Conservation (phyloP, 2,329 filamentous ascomycete species). For the Celoporthe dispersa region DNA sequence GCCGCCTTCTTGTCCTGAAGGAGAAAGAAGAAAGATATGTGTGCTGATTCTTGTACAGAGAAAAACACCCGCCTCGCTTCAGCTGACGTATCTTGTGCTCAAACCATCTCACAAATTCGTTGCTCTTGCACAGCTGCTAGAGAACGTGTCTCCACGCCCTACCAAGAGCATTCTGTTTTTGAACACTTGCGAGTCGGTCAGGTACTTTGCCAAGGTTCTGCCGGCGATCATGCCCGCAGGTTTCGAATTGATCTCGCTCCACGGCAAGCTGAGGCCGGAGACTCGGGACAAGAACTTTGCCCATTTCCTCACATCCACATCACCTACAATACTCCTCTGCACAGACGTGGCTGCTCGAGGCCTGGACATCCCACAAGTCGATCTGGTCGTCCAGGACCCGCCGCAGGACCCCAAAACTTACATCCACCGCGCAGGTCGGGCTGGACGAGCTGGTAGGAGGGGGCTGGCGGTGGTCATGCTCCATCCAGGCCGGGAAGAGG, state of each 20-base stretch:
- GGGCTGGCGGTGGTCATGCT: conserved; percentile 87
- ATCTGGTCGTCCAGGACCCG: conserved; percentile 87
- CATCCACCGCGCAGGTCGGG: conserved; percentile 88
- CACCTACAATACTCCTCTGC: conserved; percentile 82
- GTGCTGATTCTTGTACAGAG: conserved; percentile 45
- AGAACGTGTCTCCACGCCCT: conserved; percentile 71
- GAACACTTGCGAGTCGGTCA: conserved; percentile 84
- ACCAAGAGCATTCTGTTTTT: conserved; percentile 90
- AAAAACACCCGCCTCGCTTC: conserved; percentile 87
- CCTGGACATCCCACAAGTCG: conserved; percentile 88
- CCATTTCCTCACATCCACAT: conserved; percentile 74
- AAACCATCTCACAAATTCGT: conserved; percentile 82
- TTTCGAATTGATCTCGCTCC: conserved; percentile 77
- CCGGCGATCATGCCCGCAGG: conserved; percentile 70
- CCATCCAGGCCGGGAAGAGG: conserved; percentile 82
- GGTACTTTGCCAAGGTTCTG: conserved; percentile 87
- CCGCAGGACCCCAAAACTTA: conserved; percentile 91
- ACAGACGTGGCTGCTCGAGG: conserved; percentile 92
- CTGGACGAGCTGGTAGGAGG: conserved; percentile 84
- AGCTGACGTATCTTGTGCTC: conserved; percentile 82
- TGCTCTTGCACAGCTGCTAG: conserved; percentile 71
- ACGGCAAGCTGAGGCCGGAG: conserved; percentile 89
- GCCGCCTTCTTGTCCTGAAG: background rate
- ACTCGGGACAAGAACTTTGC: conserved; percentile 87
- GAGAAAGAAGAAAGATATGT: background rate